Conservation (phyloP, 176 grass and related monocot genomes). For the Cenchrus americanus region DNA sequence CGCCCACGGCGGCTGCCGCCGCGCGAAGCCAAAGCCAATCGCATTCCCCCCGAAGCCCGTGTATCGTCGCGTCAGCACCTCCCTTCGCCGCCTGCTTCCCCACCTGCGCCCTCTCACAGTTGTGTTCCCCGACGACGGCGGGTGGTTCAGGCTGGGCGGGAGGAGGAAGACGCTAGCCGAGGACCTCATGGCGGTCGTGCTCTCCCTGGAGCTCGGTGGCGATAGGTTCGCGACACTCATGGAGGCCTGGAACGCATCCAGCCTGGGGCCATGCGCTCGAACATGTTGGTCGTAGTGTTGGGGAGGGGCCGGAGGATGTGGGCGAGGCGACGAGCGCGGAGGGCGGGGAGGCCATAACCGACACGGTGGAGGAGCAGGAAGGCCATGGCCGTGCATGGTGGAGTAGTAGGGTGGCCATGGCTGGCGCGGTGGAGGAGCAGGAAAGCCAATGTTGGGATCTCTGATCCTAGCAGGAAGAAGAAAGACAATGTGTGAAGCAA, state of each 20-base stretch:
- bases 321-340: too few relatives aligned
- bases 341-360: too few relatives aligned
- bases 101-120: conserved; percentile 21
- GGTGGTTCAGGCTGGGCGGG: conserved; percentile 28
- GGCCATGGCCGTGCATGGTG: too few relatives aligned
- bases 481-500: too few relatives aligned
- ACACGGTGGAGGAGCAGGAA: too few relatives aligned
- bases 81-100: conserved; percentile 38
- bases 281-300: too few relatives aligned
- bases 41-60: conserved; percentile 33
- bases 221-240: conserved; percentile 20
- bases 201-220: conserved; percentile 48
- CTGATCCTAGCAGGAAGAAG: too few relatives aligned
- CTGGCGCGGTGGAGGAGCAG: too few relatives aligned
- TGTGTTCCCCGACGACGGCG: conserved; percentile 5
- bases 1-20: background rate
- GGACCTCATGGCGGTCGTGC: conserved; percentile 16
- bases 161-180: conserved; percentile 23
- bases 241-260: conserved; percentile 38
- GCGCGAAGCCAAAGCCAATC: conserved; percentile 17
- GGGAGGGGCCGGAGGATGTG: too few relatives aligned
- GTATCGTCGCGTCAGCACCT: conserved; percentile 38
- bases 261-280: conserved; percentile 8
- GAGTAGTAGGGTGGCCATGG: too few relatives aligned
- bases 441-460: too few relatives aligned